These are phyloP conservation scores for Fraxinus cuspidata DNA, from an alignment of 257 asterid species.

Conservation along the genomic window DNA sequence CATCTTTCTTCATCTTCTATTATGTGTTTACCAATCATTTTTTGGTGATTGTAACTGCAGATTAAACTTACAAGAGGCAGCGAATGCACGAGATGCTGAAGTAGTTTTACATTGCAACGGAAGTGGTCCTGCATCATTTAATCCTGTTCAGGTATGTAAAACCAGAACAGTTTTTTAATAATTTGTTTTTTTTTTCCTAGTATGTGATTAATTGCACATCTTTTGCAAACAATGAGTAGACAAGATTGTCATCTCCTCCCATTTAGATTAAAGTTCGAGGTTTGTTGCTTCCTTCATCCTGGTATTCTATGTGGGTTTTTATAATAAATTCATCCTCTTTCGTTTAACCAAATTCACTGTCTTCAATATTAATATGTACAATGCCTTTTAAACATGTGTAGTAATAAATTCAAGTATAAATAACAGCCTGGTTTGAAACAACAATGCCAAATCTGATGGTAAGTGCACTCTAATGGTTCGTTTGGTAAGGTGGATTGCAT, in stretches of 20 bases:
- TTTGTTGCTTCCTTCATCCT: neutral
- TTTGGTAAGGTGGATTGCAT: neutral
- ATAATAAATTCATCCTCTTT: neutral
- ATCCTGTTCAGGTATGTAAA: constrained; percentile 53
- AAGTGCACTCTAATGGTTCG: neutral
- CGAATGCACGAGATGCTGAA: constrained; percentile 34
- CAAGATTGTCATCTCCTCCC: neutral
- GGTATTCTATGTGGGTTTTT: too few species aligned
- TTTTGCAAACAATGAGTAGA: neutral
- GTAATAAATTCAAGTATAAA: constrained; percentile 2
- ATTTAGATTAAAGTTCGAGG: neutral
- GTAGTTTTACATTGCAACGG: constrained; percentile 41
- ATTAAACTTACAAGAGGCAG: constrained; percentile 51
- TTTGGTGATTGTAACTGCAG: constrained; percentile 41
- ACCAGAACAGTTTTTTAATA: neutral
- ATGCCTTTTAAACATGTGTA: neutral
- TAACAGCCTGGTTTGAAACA: neutral
- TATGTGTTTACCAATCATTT: neutral
- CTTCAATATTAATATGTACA: neutral
- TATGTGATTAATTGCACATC: neutral
- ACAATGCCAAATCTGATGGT: neutral
- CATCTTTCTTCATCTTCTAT: neutral
- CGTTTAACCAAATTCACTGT: neutral
- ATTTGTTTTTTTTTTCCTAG: neutral
- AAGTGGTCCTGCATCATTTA: constrained; percentile 41